Evolutionary conservation across 345 rosid genomes (phyloP), one percentile per base, ranked within the genome.

Genomic region (Zanthoxylum bungeanum): DNA sequence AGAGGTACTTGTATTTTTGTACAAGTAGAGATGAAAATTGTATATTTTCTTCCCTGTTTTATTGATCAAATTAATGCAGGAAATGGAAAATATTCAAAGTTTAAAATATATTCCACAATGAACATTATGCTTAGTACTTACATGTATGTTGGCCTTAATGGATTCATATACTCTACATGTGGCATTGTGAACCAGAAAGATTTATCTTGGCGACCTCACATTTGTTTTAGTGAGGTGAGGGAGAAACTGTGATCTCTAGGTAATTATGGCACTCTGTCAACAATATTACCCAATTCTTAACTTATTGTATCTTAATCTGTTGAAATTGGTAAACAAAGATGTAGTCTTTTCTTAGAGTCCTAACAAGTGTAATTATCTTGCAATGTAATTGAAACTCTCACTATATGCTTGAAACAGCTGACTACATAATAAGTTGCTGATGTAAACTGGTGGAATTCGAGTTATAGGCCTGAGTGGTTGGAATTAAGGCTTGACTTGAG

Each of bases 1-100:
- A 17, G 28, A 78, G 98, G 98, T 92, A 85, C 60, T 21, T 28
- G 31, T 63, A 47, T 50, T 51, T 64, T 51, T 64, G 44, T 36
- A 30, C 10, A 5, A 25, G 3, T 0, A 36, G 31, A 16, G 14
- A 40, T 1, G 19, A 22, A 44, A 55, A 44, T n/a, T n/a, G n/a
- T n/a, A 9, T 24, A 39, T 21, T 27, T 58, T 37, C 4, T 25
- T 70, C n/a, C 25, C 17, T 52, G 28, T 12, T 63, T 68, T n/a
- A 64, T 69, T n/a, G 57, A 40, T 40, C 64, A 56, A 31, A 28
- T 17, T 17, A 59, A 46, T 42, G 30, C 11, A 57, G 67, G 49
- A 34, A 51, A 33, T 12, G 6, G 33, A 24, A 68, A 7, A 7
- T 36, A 51, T 34, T 66, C 42, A 2, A 68, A 50, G 47, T 39